These are phyloP conservation scores for Curvularia lunata DNA, from an alignment of 2,329 filamentous ascomycete species.

Conservation along the genomic window DNA sequence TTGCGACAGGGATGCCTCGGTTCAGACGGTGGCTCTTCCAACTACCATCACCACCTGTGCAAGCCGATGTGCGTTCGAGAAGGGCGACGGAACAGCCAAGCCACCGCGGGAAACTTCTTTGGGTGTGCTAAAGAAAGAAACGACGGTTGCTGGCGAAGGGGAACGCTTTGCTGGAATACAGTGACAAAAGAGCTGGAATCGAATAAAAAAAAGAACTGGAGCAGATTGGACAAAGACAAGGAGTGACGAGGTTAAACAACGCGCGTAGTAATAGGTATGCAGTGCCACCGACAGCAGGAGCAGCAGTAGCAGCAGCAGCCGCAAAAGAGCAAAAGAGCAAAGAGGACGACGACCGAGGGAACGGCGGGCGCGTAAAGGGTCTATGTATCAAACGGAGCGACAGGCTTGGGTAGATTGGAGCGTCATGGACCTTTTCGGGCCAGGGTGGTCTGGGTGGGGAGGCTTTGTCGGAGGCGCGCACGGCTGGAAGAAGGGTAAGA, in stretches of 20 bases:
- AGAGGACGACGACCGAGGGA: conserved; percentile 4
- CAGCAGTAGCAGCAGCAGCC: too few species aligned
- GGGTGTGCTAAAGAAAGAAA: background rate
- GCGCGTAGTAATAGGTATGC: conserved; percentile 6
- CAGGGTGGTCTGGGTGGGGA: conserved; percentile 14
- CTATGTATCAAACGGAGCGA: conserved; percentile 16
- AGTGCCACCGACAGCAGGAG: conserved; percentile 13
- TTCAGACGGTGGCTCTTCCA: conserved; percentile 16
- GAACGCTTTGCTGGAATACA: background rate
- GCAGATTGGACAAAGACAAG: conserved; percentile 23
- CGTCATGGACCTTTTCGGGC: conserved; percentile 9
- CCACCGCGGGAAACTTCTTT: conserved; percentile 11
- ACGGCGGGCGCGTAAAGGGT: conserved; percentile 9
- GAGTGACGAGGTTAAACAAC: conserved; percentile 36
- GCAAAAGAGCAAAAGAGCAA: conserved; percentile 6
- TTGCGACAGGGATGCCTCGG: conserved; percentile 32
- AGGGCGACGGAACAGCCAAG: conserved; percentile 3
- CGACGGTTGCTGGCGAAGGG: background rate
- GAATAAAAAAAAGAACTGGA: conserved; percentile 13
- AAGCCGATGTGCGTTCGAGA: conserved; percentile 8
- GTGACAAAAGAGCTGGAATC: conserved; percentile 16
- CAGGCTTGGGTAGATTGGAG: background rate
- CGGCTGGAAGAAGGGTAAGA: conserved; percentile 6
- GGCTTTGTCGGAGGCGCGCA: conserved; percentile 10
- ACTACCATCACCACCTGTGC: conserved; percentile 27